phyloP scores from a whole-genome alignment of 441 rosid species.

The Pelargonium cotyledonis region DNA sequence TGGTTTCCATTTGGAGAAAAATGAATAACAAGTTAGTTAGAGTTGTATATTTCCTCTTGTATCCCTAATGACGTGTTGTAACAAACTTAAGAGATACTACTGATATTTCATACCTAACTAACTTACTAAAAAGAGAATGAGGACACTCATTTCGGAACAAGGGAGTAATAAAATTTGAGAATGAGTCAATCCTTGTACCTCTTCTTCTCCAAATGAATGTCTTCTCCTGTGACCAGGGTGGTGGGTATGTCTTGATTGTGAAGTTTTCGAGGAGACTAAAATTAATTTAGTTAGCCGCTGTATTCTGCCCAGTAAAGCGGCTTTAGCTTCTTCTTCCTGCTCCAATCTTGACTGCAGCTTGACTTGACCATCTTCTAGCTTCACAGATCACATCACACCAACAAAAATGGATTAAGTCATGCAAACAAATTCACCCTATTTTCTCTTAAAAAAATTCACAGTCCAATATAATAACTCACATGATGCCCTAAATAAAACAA shows the following conservation, averaged over 20 bases:
- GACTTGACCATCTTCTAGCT: slow-evolving; percentile 98
- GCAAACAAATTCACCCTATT: slow-evolving; percentile 2
- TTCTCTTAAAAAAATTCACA: neutral
- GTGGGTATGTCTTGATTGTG: slow-evolving; percentile 67
- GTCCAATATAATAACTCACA: neutral
- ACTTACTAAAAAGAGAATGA: too few species aligned
- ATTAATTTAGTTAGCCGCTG: slow-evolving; percentile 90
- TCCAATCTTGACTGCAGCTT: slow-evolving; percentile 87
- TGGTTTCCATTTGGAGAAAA: too few species aligned
- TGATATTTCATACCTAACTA: too few species aligned
- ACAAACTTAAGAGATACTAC: too few species aligned
- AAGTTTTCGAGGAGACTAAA: slow-evolving; percentile 82
- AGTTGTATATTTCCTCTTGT: too few species aligned
- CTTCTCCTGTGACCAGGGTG: slow-evolving; percentile 79
- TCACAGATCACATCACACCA: slow-evolving; percentile 34
- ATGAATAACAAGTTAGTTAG: too few species aligned
- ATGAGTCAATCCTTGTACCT: slow-evolving; percentile 43
- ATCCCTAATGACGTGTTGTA: too few species aligned
- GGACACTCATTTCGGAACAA: too few species aligned
- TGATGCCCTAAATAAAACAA: neutral
- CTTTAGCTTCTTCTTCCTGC: slow-evolving; percentile 97
- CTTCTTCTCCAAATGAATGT: slow-evolving; percentile 99
- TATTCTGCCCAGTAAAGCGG: slow-evolving; percentile 90
- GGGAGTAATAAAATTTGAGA: too few species aligned
- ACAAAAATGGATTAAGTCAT: slow-evolving; percentile 24